Conservation (phyloP, 1,284 basidiomycete species). For the Microbotryomycetes sp. region DNA sequence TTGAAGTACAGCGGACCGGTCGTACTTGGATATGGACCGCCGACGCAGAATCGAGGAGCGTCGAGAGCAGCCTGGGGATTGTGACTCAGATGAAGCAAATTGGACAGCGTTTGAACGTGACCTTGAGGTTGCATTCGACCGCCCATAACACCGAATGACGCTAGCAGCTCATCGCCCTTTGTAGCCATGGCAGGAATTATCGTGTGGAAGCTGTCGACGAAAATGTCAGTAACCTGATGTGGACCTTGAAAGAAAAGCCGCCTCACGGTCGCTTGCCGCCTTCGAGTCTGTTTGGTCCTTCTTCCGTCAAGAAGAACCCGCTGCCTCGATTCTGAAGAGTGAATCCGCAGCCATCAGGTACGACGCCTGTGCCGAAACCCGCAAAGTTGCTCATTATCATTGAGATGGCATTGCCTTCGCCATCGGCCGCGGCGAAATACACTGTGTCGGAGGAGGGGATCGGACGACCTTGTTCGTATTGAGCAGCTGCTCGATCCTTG, state of each 20-base stretch:
- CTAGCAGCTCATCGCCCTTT: not conserved
- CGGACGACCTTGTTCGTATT: slow-evolving; percentile 69
- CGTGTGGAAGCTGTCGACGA: slow-evolving; percentile 23
- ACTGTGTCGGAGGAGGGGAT: slow-evolving; percentile 82
- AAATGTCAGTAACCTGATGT: not conserved
- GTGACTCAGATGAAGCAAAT: slow-evolving; percentile 72
- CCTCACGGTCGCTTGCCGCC: slow-evolving; percentile 37
- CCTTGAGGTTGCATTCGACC: slow-evolving; percentile 95
- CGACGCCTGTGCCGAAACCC: slow-evolving; percentile 55
- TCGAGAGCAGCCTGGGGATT: slow-evolving; percentile 79
- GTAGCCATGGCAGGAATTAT: slow-evolving; percentile 56
- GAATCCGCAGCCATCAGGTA: slow-evolving; percentile 89
- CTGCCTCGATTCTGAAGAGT: slow-evolving; percentile 90
- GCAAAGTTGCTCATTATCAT: slow-evolving; percentile 69
- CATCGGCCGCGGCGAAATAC: slow-evolving; percentile 57
- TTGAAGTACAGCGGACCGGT: slow-evolving; percentile 50
- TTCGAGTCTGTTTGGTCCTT: slow-evolving; percentile 72
- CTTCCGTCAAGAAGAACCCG: slow-evolving; percentile 69
- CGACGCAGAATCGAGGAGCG: slow-evolving; percentile 90
- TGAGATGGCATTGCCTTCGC: slow-evolving; percentile 57
- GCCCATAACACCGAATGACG: slow-evolving; percentile 32
- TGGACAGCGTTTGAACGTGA: slow-evolving; percentile 87
- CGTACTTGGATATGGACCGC: slow-evolving; percentile 37
- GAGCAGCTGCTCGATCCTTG: slow-evolving; percentile 56
- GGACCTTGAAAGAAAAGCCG: slow-evolving; percentile 20